Conservation (phyloP, 164 flowering plant genomes). For the Piper longum region DNA sequence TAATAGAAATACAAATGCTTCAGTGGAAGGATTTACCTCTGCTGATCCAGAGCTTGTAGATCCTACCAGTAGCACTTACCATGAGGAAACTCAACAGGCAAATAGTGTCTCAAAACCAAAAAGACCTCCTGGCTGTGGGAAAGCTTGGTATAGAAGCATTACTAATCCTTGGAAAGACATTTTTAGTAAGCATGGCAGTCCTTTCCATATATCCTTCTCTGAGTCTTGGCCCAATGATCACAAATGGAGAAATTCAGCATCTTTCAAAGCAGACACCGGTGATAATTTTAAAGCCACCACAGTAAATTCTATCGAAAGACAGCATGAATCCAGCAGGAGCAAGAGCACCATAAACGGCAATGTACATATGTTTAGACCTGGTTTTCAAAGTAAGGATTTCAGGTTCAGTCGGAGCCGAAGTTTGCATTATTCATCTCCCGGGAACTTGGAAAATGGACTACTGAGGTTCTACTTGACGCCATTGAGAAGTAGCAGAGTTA, state of each 20-base stretch:
- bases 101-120: neutral
- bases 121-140: neutral
- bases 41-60: neutral
- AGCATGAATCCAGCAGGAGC: constrained; percentile 1
- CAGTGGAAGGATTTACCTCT: constrained; percentile 1
- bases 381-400: constrained; percentile 5
- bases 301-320: neutral
- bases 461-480: constrained; percentile 16
- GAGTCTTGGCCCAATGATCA: constrained; percentile 10
- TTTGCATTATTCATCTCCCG: constrained; percentile 11
- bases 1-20: constrained; percentile 1
- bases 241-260: constrained; percentile 2
- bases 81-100: constrained; percentile 1
- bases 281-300: constrained; percentile 1
- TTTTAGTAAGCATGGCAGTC: constrained; percentile 7
- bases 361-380: constrained; percentile 5
- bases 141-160: constrained; percentile 4
- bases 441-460: constrained; percentile 10
- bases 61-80: constrained; percentile 1
- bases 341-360: neutral
- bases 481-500: constrained; percentile 9
- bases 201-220: constrained; percentile 9
- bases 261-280: neutral
- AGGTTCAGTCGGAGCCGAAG: constrained; percentile 10
- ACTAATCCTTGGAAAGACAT: constrained; percentile 10